Evolutionary conservation across 2,329 filamentous ascomycete genomes (phyloP), one percentile per base, ranked within the genome.

Genomic region (Fusarium fracticaudum): DNA sequence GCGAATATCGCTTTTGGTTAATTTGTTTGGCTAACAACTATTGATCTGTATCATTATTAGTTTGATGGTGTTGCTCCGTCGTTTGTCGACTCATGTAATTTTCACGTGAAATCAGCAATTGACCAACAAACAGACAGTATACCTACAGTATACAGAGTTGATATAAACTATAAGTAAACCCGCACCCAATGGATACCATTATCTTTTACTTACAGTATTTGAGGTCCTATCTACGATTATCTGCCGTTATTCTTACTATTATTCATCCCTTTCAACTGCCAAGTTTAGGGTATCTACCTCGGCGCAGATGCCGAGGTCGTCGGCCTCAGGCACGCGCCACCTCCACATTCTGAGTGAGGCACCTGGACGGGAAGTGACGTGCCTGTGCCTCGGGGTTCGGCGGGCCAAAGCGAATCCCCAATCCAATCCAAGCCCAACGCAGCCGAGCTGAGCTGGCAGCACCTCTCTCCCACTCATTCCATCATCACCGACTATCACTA

Each of bases 261-360:
- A 43, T 29, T 8, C 11, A 53, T 22, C 38, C 13, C 47, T 58
- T 51, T 64, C 60, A 48, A 47, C 22, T 65, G 67, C 17, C 29
- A 55, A 44, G 31, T 74, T 26, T 59, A 74, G 71, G 71, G 71
- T 74, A 74, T 17, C 26, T 74, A 74, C 35, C 31, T 61, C 62
- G 60, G 67, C 38, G 48, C 26, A 59, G 44, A 68, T 60, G 59
- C 71, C 71, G 71, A 65, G 73, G 62, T 67, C 64, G 26, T 55
- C 60, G 62, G 76, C 76, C 76, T 77, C 43, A 77, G 76, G 76
- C 76, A 76, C 67, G 60, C 44, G 50, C 67, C 65, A 75, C 65
- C 74, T 77, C 72, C 72, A 75, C 72, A 69, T 60, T 72, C 45
- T 66, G 29, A 17, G 38, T 20, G 44, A 31, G 60, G 60, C 29